Conservation (phyloP, 805 yeast species). For the Lipomyces spencermartinsiae region DNA sequence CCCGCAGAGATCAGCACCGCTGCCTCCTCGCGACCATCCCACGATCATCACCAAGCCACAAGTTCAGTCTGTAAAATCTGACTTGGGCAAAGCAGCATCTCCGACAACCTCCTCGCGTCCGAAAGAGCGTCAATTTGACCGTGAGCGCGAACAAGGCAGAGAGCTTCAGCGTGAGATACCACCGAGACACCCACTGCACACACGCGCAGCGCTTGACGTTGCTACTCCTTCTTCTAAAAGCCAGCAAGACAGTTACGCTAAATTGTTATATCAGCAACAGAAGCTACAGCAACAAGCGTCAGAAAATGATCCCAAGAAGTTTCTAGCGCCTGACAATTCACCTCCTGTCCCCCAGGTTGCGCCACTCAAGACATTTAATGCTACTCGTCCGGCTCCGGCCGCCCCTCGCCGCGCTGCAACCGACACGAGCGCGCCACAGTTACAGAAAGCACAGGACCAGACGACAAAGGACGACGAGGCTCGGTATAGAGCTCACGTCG, state of each 20-base stretch:
- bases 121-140: not conserved
- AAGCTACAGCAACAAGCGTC: conserved; percentile 10
- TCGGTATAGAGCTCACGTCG: conserved; percentile 32
- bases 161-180: conserved; percentile 24
- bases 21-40: not conserved
- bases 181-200: conserved; percentile 30
- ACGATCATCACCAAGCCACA: not conserved
- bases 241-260: conserved; percentile 9
- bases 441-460: conserved; percentile 3
- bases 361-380: conserved; percentile 29
- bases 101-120: not conserved
- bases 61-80: not conserved
- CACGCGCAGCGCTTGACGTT: conserved; percentile 12
- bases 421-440: conserved; percentile 5
- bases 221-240: not conserved
- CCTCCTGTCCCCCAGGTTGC: conserved; percentile 15
- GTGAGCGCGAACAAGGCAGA: not conserved
- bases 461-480: conserved; percentile 38
- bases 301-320: not conserved
- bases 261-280: conserved; percentile 24
- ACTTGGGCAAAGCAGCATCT: not conserved
- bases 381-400: conserved; percentile 36
- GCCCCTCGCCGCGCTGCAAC: conserved; percentile 27
- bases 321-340: not conserved
- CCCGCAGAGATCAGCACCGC: conserved; percentile 27